Base-by-base conservation (phyloP, 768 basidiomycete genomes). In the Hygrophoropsis aurantiaca region DNA sequence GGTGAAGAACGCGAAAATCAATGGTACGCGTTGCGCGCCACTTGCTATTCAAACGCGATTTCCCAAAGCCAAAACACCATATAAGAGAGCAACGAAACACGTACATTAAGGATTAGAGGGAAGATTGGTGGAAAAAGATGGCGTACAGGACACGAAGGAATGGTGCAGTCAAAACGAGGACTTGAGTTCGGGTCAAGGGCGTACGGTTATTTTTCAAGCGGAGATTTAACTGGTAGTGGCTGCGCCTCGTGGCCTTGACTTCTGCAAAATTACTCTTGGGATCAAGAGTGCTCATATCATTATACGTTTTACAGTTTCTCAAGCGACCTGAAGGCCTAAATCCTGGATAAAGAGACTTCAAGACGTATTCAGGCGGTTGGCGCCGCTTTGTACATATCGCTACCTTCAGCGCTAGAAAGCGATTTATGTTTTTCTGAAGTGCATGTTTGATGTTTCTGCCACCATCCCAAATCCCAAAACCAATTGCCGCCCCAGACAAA, bases 181-280 rank as follows among this genome's bases (percentile, higher is more conserved):
- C 51, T 25, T 51, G 42, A 44, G 53, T 59, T 57, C 66, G 64
- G 66, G 64, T 68, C 62, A 68, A 66, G 64, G 66, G 64, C 64
- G 66, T 57, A 36, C 66, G 64, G 64, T 58, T 66, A 53, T 60
- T 66, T 66, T 66, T 66, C 49, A 64, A 62, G 64, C 64, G 64
- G 64, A 61, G 64, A 64, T 56, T 21, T 7, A 13, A 57, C 44
- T 27, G n/a, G n/a, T 0, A 1, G 64, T 66, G 64, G 64, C 66
- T 19, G 53, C 59, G 49, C 13, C 0, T 27, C 24, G 20, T 42
- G 27, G 34, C 48, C 23, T 24, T 11, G 20, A n/a, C 32, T 5
- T n/a, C 21, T 20, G 21, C 32, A 16, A 35, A 44, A 38, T 44
- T 9, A 39, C 25, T 44, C 5, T 32, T 11, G 15, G 4, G n/a